Base-by-base conservation (phyloP, 768 basidiomycete genomes). In the Strobilomyces echinocephalus region DNA sequence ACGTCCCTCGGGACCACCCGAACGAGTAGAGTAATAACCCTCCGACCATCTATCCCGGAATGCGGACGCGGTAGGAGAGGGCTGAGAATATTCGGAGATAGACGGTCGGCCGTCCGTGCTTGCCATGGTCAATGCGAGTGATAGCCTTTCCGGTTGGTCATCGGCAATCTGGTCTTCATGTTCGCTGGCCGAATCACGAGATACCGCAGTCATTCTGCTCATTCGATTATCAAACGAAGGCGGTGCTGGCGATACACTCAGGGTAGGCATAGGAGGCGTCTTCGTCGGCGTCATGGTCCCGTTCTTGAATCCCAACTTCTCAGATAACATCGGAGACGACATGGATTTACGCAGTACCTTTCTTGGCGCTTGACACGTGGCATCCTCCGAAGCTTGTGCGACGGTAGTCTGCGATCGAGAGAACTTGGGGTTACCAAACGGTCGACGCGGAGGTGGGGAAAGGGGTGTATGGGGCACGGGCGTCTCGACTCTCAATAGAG, bases 41-140 rank as follows among this genome's bases (percentile, higher is more conserved):
- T 70, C 64, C 1, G 70, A 72, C 61, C 59, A 66, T 49, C 69
- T 80, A 59, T 88, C 86, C 26, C 81, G 80, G 70, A 91, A 91
- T n/a, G 85, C 86, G n/a, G 88, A 89, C 7, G 77, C 82, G 4
- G 87, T 87, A 2, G 88, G 88, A 10, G 88, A 90, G 5, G 79
- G 76, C 57, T 83, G 81, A 10, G 85, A 84, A 65, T 85, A 85
- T 50, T 83, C 80, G 12, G 86, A 87, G 28, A 83, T 58, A 18
- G 87, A 86, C 4, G 73, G 79, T 38, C 84, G 76, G 16, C 63
- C 61, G 12, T 66, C 64, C 16, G 60, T 56, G 68, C 76, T 58
- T 64, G 67, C 63, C 4, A 79, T 66, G 21, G 84, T 84, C 43
- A 81, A 58, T 18, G 79, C 74, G 54, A 82, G 67, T 2, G 84